These are phyloP conservation scores for Ilyonectria sp. DNA, from an alignment of 2,329 filamentous ascomycete species.

Conservation along the genomic window DNA sequence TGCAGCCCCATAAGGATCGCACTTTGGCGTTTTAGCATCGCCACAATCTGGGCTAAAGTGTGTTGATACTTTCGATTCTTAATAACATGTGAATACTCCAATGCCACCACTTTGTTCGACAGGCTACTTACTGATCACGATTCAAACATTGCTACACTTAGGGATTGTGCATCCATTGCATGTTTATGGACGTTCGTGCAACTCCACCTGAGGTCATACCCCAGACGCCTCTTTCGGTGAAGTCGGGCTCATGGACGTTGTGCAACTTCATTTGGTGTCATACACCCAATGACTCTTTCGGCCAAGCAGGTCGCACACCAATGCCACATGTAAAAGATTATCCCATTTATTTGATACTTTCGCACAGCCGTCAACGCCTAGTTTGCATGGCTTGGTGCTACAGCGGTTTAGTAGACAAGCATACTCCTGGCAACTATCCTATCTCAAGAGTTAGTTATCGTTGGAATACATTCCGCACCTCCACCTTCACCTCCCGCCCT, in stretches of 20 bases:
- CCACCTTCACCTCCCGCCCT: conserved; percentile 26
- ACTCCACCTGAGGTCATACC: not conserved
- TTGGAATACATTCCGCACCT: conserved; percentile 35
- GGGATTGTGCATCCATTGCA: not conserved
- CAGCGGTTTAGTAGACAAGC: conserved; percentile 24
- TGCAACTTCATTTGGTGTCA: not conserved
- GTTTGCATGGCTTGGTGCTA: conserved; percentile 11
- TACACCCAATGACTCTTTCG: conserved; percentile 4
- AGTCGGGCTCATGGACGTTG: not conserved
- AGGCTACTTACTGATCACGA: not conserved
- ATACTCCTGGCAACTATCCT: conserved; percentile 35
- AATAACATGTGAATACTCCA: not conserved
- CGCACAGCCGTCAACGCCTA: conserved; percentile 4
- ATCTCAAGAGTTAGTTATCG: conserved; percentile 13
- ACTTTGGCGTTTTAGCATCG: not conserved
- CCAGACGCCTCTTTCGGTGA: conserved; percentile 3
- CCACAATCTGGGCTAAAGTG: not conserved
- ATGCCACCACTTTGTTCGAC: not conserved
- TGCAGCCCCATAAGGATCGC: not conserved
- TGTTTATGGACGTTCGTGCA: not conserved
- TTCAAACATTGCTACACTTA: not conserved
- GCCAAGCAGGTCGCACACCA: conserved; percentile 23
- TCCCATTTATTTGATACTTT: not conserved
- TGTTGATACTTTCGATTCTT: too few relatives aligned
- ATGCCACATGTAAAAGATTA: conserved; percentile 1